phyloP scores from a whole-genome alignment of 2,329 filamentous ascomycete genomes.

The Lachnellula cervina region DNA sequence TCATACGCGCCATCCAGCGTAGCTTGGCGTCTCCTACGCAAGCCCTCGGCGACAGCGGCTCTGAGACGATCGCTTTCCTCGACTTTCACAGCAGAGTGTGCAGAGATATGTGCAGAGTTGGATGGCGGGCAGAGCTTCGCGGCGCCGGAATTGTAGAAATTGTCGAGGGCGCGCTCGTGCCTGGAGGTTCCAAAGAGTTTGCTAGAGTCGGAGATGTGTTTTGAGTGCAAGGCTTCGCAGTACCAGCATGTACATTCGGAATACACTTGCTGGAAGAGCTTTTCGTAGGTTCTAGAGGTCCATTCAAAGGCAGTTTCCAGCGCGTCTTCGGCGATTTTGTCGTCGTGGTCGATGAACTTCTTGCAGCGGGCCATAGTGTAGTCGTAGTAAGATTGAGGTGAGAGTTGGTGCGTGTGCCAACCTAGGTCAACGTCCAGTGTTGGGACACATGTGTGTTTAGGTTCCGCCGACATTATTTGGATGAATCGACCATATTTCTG shows the following conservation, averaged over 20 bases:
- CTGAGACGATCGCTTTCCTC: slow-evolving; percentile 14
- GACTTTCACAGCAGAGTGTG: slow-evolving; percentile 61
- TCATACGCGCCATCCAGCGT: slow-evolving; percentile 53
- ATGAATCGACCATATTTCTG: slow-evolving; percentile 63
- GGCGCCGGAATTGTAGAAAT: slow-evolving; percentile 44
- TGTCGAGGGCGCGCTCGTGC: slow-evolving; percentile 42
- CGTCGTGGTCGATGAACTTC: slow-evolving; percentile 74
- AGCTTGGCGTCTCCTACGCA: slow-evolving; percentile 29
- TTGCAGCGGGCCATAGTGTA: slow-evolving; percentile 45
- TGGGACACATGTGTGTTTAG: slow-evolving; percentile 52
- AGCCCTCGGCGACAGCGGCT: slow-evolving; percentile 24
- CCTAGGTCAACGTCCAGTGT: slow-evolving; percentile 71
- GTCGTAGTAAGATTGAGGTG: slow-evolving; percentile 55
- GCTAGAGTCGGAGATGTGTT: slow-evolving; percentile 45
- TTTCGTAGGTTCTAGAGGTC: slow-evolving; percentile 67
- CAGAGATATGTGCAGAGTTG: slow-evolving; percentile 64
- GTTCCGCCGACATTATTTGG: slow-evolving; percentile 47
- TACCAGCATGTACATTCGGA: slow-evolving; percentile 80
- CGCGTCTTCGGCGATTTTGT: slow-evolving; percentile 68
- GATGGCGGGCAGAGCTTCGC: slow-evolving; percentile 48
- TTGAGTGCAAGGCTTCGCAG: slow-evolving; percentile 64
- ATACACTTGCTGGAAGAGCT: slow-evolving; percentile 61
- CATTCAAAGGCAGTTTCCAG: slow-evolving; percentile 64
- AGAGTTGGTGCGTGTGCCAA: slow-evolving; percentile 76
- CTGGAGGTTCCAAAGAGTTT: slow-evolving; percentile 42